A percentile compares a stretch with the other conserved stretches of the same genome.
Evolutionary conservation across 202 grass and related monocot species (phyloP).

Genomic region (Elaeis oleifera): DNA sequence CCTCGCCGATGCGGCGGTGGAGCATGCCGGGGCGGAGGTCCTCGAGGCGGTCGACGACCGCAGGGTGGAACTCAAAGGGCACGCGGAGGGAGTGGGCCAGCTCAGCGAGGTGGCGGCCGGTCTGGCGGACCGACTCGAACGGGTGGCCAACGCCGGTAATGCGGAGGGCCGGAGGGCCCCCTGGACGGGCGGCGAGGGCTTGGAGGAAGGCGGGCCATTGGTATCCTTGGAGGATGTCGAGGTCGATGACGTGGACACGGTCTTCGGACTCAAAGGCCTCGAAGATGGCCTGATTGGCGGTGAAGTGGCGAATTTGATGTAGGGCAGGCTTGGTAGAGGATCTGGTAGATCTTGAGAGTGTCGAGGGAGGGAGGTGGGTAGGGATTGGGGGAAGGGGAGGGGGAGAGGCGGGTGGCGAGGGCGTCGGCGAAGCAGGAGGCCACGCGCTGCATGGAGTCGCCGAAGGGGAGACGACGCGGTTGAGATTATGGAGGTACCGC

Average conservation of each 20-base stretch:
- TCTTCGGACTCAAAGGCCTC: constrained; percentile 72
- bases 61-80: constrained; percentile 79
- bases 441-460: constrained; percentile 71
- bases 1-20: constrained; percentile 72
- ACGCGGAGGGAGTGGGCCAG: constrained; percentile 73
- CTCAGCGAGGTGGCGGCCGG: constrained; percentile 43
- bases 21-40: constrained; percentile 50
- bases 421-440: constrained; percentile 64
- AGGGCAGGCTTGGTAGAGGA: constrained; percentile 66
- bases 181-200: constrained; percentile 47
- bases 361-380: constrained; percentile 34
- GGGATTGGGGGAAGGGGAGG: no score
- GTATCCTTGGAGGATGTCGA: constrained; percentile 52
- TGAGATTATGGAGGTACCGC: constrained; percentile 49
- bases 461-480: constrained; percentile 42
- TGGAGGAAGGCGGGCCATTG: constrained; percentile 69
- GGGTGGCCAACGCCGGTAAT: constrained; percentile 49
- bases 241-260: constrained; percentile 72
- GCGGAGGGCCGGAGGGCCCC: constrained; percentile 68
- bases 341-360: constrained; percentile 53
- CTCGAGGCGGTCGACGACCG: constrained; percentile 32
- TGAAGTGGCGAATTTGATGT: constrained; percentile 37
- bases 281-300: constrained; percentile 57
- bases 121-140: constrained; percentile 38
- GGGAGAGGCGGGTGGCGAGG: constrained; percentile 34